Percentiles rank a stretch among this genome's conserved stretches.
These are phyloP conservation scores for Penicillium sp. DNA, from an alignment of 2,329 filamentous ascomycete species.

Conservation along the genomic window DNA sequence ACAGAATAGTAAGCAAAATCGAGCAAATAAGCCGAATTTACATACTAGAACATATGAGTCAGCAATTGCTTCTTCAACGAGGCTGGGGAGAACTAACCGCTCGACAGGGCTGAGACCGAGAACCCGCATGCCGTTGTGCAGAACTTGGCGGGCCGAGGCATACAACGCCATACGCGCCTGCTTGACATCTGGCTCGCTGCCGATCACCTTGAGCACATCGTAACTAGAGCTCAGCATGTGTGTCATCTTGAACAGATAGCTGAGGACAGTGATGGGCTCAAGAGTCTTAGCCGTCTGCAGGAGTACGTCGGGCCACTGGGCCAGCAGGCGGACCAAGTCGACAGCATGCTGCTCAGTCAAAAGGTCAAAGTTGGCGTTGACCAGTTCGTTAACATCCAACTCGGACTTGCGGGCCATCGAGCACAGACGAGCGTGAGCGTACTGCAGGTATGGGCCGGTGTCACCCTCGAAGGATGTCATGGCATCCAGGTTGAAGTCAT, in stretches of 20 bases:
- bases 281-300: constrained; percentile 62
- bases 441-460: constrained; percentile 64
- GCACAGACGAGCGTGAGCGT: constrained; percentile 60
- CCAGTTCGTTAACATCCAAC: constrained; percentile 47
- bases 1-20: neutral
- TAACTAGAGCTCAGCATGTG: constrained; percentile 61
- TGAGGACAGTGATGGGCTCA: constrained; percentile 65
- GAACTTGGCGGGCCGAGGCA: constrained; percentile 59
- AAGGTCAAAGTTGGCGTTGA: constrained; percentile 56
- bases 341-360: constrained; percentile 61
- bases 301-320: constrained; percentile 64
- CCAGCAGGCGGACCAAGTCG: constrained; percentile 59
- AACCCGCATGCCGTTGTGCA: constrained; percentile 64
- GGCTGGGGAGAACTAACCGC: constrained; percentile 38
- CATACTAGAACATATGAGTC: constrained; percentile 24
- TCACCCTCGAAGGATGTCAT: constrained; percentile 67
- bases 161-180: constrained; percentile 62
- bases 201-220: constrained; percentile 61
- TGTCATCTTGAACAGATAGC: constrained; percentile 66
- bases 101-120: constrained; percentile 64
- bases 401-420: constrained; percentile 58
- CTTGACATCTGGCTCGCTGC: constrained; percentile 56
- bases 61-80: neutral
- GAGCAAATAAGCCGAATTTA: constrained; percentile 13
- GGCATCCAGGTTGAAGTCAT: constrained; percentile 63